Conservation (phyloP, 2,329 filamentous ascomycete species). For the Biscogniauxia mediterranea region DNA sequence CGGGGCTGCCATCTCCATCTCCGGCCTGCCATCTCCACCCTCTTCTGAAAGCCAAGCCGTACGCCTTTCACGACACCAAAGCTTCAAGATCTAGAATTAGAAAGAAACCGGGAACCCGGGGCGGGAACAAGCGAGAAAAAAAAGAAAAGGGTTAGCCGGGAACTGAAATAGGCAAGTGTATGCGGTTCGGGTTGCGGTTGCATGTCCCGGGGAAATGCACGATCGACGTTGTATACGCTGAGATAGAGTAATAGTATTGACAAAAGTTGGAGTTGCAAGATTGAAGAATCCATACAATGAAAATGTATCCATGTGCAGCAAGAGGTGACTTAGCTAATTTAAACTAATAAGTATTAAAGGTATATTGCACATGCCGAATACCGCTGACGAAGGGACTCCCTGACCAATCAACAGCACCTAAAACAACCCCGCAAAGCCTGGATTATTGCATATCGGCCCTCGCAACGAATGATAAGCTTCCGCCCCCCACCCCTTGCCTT, state of each 20-base stretch:
- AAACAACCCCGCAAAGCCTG: neutral
- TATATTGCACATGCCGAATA: conserved; percentile 9
- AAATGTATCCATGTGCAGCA: too few species aligned
- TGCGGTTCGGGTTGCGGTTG: neutral
- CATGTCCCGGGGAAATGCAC: too few species aligned
- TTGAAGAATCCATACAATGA: neutral
- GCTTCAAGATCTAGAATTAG: neutral
- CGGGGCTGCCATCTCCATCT: neutral
- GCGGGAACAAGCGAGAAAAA: neutral
- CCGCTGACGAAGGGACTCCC: conserved; percentile 17
- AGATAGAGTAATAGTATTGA: neutral
- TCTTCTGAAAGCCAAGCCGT: conserved; percentile 1
- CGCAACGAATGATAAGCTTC: neutral
- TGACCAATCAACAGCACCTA: conserved; percentile 15
- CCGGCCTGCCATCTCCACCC: neutral
- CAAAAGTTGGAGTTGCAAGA: neutral
- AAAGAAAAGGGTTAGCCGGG: neutral
- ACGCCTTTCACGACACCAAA: conserved; percentile 5
- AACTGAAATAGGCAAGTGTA: neutral
- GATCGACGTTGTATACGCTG: too few species aligned
- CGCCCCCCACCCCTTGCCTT: neutral
- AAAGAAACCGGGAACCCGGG: conserved; percentile 1
- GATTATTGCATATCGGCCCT: neutral
- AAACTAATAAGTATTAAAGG: too few species aligned
- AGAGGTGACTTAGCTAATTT: too few species aligned